Evolutionary conservation across 176 grass and related monocot species (phyloP).

Genomic region (Oryza glaberrima): DNA sequence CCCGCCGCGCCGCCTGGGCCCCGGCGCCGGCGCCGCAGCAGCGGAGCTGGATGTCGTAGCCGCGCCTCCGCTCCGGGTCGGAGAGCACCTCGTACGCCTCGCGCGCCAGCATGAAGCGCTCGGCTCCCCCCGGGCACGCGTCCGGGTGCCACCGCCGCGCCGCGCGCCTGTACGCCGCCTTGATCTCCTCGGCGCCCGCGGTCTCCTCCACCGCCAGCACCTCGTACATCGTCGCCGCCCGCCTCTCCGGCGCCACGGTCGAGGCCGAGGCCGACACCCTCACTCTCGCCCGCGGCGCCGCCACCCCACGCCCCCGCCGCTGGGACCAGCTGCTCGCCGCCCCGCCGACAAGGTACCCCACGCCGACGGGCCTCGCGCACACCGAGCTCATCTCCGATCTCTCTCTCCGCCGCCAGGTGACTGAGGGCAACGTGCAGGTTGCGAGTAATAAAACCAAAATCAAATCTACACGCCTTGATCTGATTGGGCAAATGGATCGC

Average conservation of each 20-base stretch:
- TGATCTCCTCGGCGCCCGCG: constrained; percentile 69
- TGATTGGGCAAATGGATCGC: background rate
- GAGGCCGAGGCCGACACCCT: background rate
- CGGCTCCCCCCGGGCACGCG: constrained; percentile 56
- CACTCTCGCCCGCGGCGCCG: background rate
- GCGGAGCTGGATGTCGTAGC: constrained; percentile 73
- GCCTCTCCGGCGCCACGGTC: background rate
- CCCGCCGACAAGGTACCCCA: constrained; percentile 3
- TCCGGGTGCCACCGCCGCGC: constrained; percentile 87
- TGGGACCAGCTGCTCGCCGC: constrained; percentile 34
- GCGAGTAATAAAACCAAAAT: background rate
- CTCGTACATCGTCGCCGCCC: constrained; percentile 70
- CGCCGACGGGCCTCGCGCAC: constrained; percentile 42
- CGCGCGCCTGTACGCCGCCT: constrained; percentile 67
- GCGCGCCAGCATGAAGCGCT: constrained; percentile 66
- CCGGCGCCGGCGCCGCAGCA: constrained; percentile 32
- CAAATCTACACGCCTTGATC: background rate
- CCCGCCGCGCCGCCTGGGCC: background rate
- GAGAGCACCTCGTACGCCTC: constrained; percentile 92
- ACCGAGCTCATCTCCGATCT: constrained; percentile 43
- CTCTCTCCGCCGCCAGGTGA: background rate
- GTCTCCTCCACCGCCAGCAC: constrained; percentile 59
- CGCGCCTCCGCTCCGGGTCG: constrained; percentile 60
- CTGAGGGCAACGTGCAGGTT: background rate
- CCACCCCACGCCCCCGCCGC: background rate